phyloP scores from a whole-genome alignment of 2,329 filamentous ascomycete species.

The Scortechinia acanthostroma region DNA sequence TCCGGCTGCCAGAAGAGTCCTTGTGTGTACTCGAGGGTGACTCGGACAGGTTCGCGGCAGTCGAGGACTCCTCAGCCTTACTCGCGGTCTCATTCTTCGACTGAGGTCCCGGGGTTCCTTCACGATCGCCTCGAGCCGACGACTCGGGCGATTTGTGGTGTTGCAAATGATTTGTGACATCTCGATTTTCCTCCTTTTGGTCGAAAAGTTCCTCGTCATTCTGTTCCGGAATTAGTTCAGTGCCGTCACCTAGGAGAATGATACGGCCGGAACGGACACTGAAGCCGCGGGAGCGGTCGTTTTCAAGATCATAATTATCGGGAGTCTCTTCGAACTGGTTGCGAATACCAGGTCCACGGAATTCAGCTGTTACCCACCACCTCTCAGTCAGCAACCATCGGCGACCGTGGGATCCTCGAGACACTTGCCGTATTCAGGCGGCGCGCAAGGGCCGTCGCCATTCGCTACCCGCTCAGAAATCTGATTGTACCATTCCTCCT shows the following conservation, averaged over 20 bases:
- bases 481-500: slow-evolving; percentile 97
- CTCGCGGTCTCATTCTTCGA: background rate
- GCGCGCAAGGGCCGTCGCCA: slow-evolving; percentile 94
- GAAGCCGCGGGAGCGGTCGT: slow-evolving; percentile 32
- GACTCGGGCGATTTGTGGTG: too few species aligned
- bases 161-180: slow-evolving; percentile 73
- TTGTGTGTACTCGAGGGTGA: too few species aligned
- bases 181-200: slow-evolving; percentile 74
- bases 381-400: background rate
- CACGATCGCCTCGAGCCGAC: background rate
- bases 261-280: slow-evolving; percentile 42
- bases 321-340: slow-evolving; percentile 78
- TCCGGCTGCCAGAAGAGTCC: too few species aligned
- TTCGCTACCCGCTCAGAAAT: slow-evolving; percentile 89
- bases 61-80: too few species aligned
- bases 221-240: slow-evolving; percentile 81
- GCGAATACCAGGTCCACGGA: slow-evolving; percentile 75
- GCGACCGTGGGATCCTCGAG: slow-evolving; percentile 4
- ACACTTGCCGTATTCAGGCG: slow-evolving; percentile 94
- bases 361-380: slow-evolving; percentile 56
- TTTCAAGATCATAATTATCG: slow-evolving; percentile 70
- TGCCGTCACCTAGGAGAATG: slow-evolving; percentile 91
- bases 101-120: background rate
- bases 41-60: background rate
- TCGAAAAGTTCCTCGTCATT: slow-evolving; percentile 93